phyloP scores from a whole-genome alignment of 116 monocot genomes.

The Phalaenopsis hybrid region DNA sequence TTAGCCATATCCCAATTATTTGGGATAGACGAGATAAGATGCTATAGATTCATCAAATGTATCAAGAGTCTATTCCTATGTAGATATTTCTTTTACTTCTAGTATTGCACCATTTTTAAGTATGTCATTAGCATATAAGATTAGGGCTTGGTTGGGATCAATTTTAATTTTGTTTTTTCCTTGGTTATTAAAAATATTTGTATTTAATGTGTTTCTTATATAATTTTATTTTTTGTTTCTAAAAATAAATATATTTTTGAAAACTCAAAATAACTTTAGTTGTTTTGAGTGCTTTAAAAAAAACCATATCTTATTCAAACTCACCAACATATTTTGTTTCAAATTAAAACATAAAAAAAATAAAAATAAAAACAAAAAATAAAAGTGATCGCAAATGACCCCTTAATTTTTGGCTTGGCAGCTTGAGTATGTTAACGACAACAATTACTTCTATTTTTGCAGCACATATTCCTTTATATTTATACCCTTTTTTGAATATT shows the following conservation, averaged over 20 bases:
- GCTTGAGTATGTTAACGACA: neutral
- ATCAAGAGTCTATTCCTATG: neutral
- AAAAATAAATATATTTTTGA: too few relatives aligned
- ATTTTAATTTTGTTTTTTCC: too few relatives aligned
- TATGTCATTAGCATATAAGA: neutral
- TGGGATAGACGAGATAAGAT: neutral
- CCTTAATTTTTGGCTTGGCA: neutral
- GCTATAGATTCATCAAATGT: neutral
- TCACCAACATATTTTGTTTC: too few relatives aligned
- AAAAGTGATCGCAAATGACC: too few relatives aligned
- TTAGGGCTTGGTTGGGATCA: neutral
- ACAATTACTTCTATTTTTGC: constrained; percentile 18
- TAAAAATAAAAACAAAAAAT: too few relatives aligned
- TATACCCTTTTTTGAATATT: constrained; percentile 84
- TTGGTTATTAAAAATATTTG: too few relatives aligned
- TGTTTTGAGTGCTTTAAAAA: too few relatives aligned
- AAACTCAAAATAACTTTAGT: too few relatives aligned
- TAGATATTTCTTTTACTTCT: neutral
- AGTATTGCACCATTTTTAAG: neutral
- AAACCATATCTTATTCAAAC: too few relatives aligned
- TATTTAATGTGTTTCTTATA: too few relatives aligned
- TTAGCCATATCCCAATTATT: neutral
- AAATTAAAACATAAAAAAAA: too few relatives aligned
- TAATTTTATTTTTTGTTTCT: too few relatives aligned
- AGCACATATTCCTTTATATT: constrained; percentile 86